Conservation (phyloP, 2,329 filamentous ascomycete genomes). For the Fusarium nisikadoi region DNA sequence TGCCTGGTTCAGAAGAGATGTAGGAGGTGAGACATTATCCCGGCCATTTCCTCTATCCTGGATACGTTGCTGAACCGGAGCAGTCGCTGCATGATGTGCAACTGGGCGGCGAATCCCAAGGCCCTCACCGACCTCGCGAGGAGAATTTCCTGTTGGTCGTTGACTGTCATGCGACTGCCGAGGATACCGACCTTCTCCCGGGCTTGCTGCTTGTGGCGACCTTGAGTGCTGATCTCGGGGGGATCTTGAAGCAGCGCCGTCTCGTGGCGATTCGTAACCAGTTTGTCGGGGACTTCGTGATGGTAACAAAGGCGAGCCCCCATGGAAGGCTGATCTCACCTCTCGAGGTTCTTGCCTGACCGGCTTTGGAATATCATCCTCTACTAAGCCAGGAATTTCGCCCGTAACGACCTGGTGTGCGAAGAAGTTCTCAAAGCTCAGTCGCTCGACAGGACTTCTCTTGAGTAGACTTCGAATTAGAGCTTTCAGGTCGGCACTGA, state of each 20-base stretch:
- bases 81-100: constrained; percentile 60
- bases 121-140: constrained; percentile 60
- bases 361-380: constrained; percentile 73
- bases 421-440: constrained; percentile 90
- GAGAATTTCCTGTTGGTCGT: constrained; percentile 53
- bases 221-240: constrained; percentile 56
- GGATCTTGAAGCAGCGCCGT: constrained; percentile 50
- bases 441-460: constrained; percentile 83
- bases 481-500: constrained; percentile 80
- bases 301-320: constrained; percentile 43
- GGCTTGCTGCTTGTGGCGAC: constrained; percentile 58
- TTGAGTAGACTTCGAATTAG: constrained; percentile 85
- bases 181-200: constrained; percentile 51
- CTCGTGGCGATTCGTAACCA: constrained; percentile 51
- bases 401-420: constrained; percentile 75
- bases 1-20: constrained; percentile 49
- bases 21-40: constrained; percentile 42
- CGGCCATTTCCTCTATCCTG: constrained; percentile 38
- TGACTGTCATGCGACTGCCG: constrained; percentile 43
- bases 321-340: constrained; percentile 48
- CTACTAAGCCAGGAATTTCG: constrained; percentile 82
- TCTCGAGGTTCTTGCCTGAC: constrained; percentile 53
- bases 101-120: constrained; percentile 63
- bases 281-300: constrained; percentile 51
- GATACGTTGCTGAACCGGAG: constrained; percentile 55